phyloP scores from a whole-genome alignment of 2,329 filamentous ascomycete species.

The Blastomyces gilchristii region DNA sequence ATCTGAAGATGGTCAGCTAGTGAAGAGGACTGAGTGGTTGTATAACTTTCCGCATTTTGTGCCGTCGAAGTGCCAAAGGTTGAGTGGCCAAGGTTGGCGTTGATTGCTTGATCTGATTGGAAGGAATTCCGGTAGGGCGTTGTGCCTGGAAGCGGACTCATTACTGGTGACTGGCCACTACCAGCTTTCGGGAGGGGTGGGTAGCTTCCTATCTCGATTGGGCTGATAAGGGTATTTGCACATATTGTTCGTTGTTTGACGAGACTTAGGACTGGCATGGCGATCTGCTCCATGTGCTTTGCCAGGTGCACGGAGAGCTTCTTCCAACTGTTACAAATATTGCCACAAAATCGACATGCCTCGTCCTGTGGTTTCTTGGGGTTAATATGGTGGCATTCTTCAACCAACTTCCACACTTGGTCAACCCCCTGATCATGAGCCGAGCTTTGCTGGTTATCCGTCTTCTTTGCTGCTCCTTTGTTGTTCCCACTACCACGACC shows the following conservation, averaged over 20 bases:
- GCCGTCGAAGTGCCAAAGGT: not conserved
- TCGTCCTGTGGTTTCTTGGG: conserved; percentile 57
- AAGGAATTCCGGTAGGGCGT: not conserved
- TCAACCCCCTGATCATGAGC: conserved; percentile 40
- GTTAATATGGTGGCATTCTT: conserved; percentile 65
- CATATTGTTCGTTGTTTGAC: conserved; percentile 35
- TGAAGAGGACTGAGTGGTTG: conserved; percentile 1
- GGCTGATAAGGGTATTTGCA: conserved; percentile 29
- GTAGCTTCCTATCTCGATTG: conserved; percentile 5
- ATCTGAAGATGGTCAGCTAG: conserved; percentile 8
- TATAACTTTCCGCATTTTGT: conserved; percentile 8
- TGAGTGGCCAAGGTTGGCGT: not conserved
- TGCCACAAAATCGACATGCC: conserved; percentile 78
- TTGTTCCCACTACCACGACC: conserved; percentile 51
- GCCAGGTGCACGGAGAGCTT: conserved; percentile 87
- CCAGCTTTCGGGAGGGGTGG: not conserved
- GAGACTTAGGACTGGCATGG: conserved; percentile 60
- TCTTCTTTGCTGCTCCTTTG: conserved; percentile 19
- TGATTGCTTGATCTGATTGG: not conserved
- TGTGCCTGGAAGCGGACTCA: not conserved
- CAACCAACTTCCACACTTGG: conserved; percentile 65
- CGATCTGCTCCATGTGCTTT: conserved; percentile 89
- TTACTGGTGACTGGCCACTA: not conserved
- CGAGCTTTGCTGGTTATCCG: conserved; percentile 20
- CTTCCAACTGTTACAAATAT: conserved; percentile 74